Conservation (phyloP, 192 early-diverging fungal species). For the Paraglomus brasilianum region DNA sequence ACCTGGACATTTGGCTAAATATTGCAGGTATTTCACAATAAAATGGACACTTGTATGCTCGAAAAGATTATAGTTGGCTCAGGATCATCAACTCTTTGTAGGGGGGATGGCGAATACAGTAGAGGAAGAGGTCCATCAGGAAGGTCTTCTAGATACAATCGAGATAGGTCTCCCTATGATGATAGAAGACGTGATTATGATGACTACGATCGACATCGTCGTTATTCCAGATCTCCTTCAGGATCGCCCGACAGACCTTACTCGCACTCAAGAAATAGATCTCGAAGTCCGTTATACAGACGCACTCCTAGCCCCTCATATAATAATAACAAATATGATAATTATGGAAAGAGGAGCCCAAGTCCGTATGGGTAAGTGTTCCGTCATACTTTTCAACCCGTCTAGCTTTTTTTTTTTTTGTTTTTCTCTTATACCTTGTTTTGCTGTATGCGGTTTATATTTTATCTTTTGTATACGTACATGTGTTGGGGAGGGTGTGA, state of each 20-base stretch:
- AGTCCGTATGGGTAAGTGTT: conserved; percentile 34
- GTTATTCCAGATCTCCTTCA: conserved; percentile 45
- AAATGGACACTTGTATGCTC: neutral
- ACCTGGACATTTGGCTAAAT: conserved; percentile 51
- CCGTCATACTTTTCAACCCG: no score
- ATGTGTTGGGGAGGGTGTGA: no score
- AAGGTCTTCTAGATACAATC: conserved; percentile 30
- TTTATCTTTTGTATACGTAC: no score
- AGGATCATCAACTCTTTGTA: conserved; percentile 9
- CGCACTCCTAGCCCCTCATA: conserved; percentile 31
- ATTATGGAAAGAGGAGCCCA: conserved; percentile 26
- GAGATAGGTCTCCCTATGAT: conserved; percentile 40
- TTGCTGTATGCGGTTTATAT: no score
- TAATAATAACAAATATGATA: conserved; percentile 10
- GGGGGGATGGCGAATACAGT: conserved; percentile 40
- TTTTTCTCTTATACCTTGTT: no score
- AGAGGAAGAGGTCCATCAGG: conserved; percentile 36
- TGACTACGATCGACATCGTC: conserved; percentile 38
- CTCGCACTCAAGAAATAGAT: conserved; percentile 9
- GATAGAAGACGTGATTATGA: conserved; percentile 41
- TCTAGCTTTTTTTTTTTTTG: no score
- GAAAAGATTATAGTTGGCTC: neutral
- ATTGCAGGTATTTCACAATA: conserved; percentile 40
- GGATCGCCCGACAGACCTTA: conserved; percentile 34
- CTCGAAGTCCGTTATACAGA: conserved; percentile 13